Evolutionary conservation across 129 eudicot genomes (phyloP), one percentile per base, ranked within the genome.

Genomic region (Helianthus tuberosus): DNA sequence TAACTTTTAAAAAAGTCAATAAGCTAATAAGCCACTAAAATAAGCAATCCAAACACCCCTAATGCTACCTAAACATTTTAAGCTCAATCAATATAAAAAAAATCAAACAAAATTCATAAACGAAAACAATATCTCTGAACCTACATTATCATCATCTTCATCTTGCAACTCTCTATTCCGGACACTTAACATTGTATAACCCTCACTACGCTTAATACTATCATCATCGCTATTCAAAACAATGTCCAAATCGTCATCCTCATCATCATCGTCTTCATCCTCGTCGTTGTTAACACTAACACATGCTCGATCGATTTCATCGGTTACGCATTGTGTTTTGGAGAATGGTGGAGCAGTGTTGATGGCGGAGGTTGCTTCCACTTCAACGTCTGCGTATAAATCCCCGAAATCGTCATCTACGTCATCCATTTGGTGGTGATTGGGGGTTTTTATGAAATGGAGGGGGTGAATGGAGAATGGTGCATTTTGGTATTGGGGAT

Each of bases 401-500:
- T 88, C 97, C 49, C 97, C 87, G 76, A 89, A 91, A 75, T 88
- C 96, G 23, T 91, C 96, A 52, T 88, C 89, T 12, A 10, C 64
- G 20, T 74, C 78, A 32, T 79, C 91, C 90, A 89, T 88, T 49
- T 67, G 48, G n/a, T 23, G 55, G 55, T 71, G 44, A 57, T 39
- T 32, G 6, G 17, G 17, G 41, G 20, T 11, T 67, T 17, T 58
- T 13, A 61, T 38, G 41, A 72, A 55, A 38, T 55, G 66, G 44
- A 54, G 66, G 39, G 20, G 8, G 41, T 38, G 44, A 44, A 29
- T 23, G 66, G 25, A 72, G 57, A 58, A 23, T 12, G 35, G 25
- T 57, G 67, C 76, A 72, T 72, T 72, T 58, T 58, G 10, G 12
- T 32, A 55, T 41, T 71, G 13, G 55, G 39, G 32, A 54, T 41